Base-by-base conservation (phyloP, 2,329 filamentous ascomycete species). In the Diaporthe sp. region DNA sequence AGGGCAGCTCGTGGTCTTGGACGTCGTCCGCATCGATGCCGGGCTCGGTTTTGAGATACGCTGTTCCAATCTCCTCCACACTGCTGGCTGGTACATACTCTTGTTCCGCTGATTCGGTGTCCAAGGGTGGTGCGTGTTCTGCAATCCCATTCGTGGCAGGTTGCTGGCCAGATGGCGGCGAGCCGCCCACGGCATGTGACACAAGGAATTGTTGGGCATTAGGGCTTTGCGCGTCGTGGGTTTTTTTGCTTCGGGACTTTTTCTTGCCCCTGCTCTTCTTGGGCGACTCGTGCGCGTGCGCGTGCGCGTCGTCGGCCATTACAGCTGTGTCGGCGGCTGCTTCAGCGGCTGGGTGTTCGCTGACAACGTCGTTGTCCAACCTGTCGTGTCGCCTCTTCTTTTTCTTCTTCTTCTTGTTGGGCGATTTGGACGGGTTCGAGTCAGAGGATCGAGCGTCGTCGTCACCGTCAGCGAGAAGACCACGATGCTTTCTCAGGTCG, bases 151-250 rank as follows among this genome's bases (percentile, higher is more conserved):
- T 59, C 8, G 51, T 3, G 1, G 25, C 25, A 10, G 46, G 51
- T 5, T 61, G 68, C 37, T 74, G 75, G 34, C 67, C 72, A 31
- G 75, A 76, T 17, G 75, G 73, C 3, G 75, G 75, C n/a, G 73
- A 62, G 15, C 57, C 53, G 57, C 55, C 61, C 22, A 49, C 19
- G 31, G 72, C 13, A 70, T 72, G 59, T 22, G 72, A 42, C 2
- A 53, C 22, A 19, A 53, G 58, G 8, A 37, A 7, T 9, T 62
- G 28, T 7, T 42, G 58, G 10, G 42, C 44, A 28, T 74, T 28
- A 28, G 72, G 53, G 25, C 58, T 72, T 2, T 13, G 59, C 31
- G 25, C 37, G 12, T 25, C 42, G 15, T 49, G 44, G 39, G 19
- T 2, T 19, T 62, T 44, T 3, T 28, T 62, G n/a, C n/a, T 25